Conservation (phyloP, 768 basidiomycete species). For the Suillus sp. region DNA sequence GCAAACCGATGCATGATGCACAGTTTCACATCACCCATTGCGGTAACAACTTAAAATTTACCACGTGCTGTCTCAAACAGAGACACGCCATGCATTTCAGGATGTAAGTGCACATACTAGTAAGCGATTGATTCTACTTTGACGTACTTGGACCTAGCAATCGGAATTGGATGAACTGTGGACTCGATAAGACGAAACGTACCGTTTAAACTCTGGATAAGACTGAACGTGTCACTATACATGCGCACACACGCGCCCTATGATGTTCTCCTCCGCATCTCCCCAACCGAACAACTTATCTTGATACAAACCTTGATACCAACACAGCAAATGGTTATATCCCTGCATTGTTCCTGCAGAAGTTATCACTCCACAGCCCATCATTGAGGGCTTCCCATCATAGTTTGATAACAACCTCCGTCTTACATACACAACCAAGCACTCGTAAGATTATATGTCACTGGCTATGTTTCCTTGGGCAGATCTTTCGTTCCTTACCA, state of each 20-base stretch:
- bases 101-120: background rate
- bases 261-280: constrained; percentile 2
- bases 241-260: background rate
- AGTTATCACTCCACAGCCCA: background rate
- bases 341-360: background rate
- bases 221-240: background rate
- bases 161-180: background rate
- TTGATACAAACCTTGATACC: background rate
- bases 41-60: background rate
- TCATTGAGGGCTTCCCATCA: background rate
- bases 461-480: background rate
- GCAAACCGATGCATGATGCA: background rate
- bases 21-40: background rate
- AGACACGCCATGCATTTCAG: background rate
- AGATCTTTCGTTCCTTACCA: background rate
- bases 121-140: background rate
- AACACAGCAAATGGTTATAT: background rate
- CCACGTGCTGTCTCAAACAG: background rate
- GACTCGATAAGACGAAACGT: background rate
- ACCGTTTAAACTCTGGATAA: background rate
- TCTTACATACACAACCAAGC: background rate
- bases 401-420: background rate
- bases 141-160: background rate
- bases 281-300: constrained; percentile 2
- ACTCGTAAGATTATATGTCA: background rate